These are phyloP conservation scores for Mortierella sp. DNA, from an alignment of 371 early-diverging fungal genomes.

Conservation along the genomic window DNA sequence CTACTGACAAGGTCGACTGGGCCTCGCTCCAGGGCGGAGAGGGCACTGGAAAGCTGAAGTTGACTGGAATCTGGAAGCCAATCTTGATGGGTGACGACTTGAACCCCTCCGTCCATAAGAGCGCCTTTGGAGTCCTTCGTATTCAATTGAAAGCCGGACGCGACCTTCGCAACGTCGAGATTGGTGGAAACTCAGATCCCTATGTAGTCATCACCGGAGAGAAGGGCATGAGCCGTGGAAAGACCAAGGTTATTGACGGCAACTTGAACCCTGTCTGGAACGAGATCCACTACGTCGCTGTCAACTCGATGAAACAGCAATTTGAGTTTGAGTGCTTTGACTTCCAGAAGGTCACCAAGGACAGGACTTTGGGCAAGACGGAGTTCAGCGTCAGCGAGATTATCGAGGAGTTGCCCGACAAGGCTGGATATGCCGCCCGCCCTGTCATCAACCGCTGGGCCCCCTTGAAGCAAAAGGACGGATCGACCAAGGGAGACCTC, in stretches of 20 bases:
- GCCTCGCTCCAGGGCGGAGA: slow-evolving; percentile 59
- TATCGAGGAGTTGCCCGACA: slow-evolving; percentile 61
- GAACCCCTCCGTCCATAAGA: slow-evolving; percentile 62
- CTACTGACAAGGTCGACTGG: slow-evolving; percentile 65
- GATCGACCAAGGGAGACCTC: slow-evolving; percentile 72
- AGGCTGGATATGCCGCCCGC: slow-evolving; percentile 60
- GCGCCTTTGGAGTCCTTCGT: slow-evolving; percentile 87
- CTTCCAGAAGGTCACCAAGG: slow-evolving; percentile 73
- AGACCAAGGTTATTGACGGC: slow-evolving; percentile 78
- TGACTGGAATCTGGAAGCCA: slow-evolving; percentile 72
- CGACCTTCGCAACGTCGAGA: slow-evolving; percentile 74
- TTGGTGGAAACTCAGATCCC: slow-evolving; percentile 83
- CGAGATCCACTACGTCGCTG: slow-evolving; percentile 80
- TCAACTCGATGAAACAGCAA: slow-evolving; percentile 75
- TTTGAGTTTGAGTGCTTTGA: slow-evolving; percentile 85
- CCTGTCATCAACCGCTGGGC: slow-evolving; percentile 69
- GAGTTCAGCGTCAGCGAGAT: slow-evolving; percentile 63
- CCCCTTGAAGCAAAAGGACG: slow-evolving; percentile 71
- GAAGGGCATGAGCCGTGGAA: slow-evolving; percentile 66
- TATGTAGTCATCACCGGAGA: slow-evolving; percentile 80
- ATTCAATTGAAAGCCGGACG: slow-evolving; percentile 82
- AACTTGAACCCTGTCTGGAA: slow-evolving; percentile 91
- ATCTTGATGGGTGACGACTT: slow-evolving; percentile 66
- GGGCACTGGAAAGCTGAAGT: slow-evolving; percentile 57
- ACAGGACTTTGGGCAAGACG: slow-evolving; percentile 77